Conservation (phyloP, 164 flowering plant genomes). For the Houttuynia cordata region DNA sequence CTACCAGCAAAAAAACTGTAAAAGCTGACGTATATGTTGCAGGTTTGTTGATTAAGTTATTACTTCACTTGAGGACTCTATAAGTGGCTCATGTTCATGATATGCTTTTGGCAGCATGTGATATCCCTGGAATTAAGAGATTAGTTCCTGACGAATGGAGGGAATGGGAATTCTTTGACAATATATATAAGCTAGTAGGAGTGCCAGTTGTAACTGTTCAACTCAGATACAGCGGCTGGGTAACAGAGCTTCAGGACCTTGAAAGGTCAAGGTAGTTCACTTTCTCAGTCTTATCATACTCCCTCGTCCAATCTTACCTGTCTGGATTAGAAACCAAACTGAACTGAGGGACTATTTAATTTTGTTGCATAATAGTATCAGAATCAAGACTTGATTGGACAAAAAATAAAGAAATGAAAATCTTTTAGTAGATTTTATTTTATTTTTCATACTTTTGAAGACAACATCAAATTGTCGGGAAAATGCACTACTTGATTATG, state of each 20-base stretch:
- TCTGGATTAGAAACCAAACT: too few relatives aligned
- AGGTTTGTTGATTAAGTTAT: slow-evolving; percentile 38
- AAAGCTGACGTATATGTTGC: slow-evolving; percentile 97
- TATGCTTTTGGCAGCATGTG: slow-evolving; percentile 61
- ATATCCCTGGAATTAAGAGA: slow-evolving; percentile 96
- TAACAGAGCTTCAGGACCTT: slow-evolving; percentile 80
- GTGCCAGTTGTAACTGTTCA: slow-evolving; percentile 97
- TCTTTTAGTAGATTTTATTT: too few relatives aligned
- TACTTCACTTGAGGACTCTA: neutral
- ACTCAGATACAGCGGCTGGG: slow-evolving; percentile 96
- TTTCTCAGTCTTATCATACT: too few relatives aligned
- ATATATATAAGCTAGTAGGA: slow-evolving; percentile 77
- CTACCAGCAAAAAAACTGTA: slow-evolving; percentile 65
- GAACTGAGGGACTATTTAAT: too few relatives aligned
- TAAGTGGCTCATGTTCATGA: slow-evolving; percentile 1
- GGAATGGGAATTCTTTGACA: slow-evolving; percentile 59
- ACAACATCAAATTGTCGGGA: too few relatives aligned
- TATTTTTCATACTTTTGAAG: too few relatives aligned
- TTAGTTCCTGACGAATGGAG: slow-evolving; percentile 77
- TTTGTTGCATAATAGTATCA: too few relatives aligned
- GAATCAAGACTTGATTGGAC: too few relatives aligned
- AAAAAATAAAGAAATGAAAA: too few relatives aligned
- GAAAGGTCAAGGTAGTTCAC: slow-evolving; percentile 56
- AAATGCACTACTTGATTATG: too few relatives aligned
- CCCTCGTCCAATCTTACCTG: too few relatives aligned